Evolutionary conservation across 192 early-diverging fungal genomes (phyloP), one percentile per base, ranked within the genome.

Genomic region (Allomyces arbusculus): DNA sequence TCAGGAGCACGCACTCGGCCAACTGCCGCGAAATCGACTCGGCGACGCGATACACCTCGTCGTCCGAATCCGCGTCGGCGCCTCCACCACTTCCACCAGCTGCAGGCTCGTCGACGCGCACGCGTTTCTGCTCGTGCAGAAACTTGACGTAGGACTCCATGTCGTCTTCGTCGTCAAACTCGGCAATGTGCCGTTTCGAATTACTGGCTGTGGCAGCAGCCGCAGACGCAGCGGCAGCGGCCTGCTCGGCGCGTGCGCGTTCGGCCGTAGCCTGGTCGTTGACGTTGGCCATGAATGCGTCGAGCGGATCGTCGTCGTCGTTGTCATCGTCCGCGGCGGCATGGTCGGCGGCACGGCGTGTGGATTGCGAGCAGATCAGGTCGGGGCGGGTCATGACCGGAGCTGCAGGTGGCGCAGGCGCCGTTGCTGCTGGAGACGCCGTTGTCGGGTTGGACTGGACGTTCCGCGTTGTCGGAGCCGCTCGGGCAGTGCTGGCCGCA

Each of bases 281-380:
- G 65, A 90, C 86, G 58, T 75, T 80, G 0, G 86, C 79, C 89
- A 91, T 91, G 72, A 90, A 91, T 20, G 88, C 87, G 66, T 91
- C 89, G 55, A 91, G 71, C 19, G 86, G 86, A 76, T 91, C 89
- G 24, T 81, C 80, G 11, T 85, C 82, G 6, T 83, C 80, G 6
- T 77, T 74, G 0, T 75, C 74, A 8, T 66, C 65, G 26, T 63
- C 10, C n/a, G n/a, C n/a, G 63, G 14, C 23, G 50, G 50, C 50
- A n/a, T 14, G 12, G 12, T 14, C 50, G 50, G 20, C 50, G 20
- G 20, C 50, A 16, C 16, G 50, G 20, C 4, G 16, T 0, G 50
- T 16, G 33, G 33, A 0, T 3, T 40, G 33, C 33, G 33, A 40
- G 33, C 7, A 7, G 33, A 40, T 40, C 33, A 7, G 33, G 33